Percentiles rank a stretch among this genome's conserved stretches.
These are phyloP conservation scores for Ajuga chamaepitys DNA, from an alignment of 257 asterid genomes.

Conservation along the genomic window DNA sequence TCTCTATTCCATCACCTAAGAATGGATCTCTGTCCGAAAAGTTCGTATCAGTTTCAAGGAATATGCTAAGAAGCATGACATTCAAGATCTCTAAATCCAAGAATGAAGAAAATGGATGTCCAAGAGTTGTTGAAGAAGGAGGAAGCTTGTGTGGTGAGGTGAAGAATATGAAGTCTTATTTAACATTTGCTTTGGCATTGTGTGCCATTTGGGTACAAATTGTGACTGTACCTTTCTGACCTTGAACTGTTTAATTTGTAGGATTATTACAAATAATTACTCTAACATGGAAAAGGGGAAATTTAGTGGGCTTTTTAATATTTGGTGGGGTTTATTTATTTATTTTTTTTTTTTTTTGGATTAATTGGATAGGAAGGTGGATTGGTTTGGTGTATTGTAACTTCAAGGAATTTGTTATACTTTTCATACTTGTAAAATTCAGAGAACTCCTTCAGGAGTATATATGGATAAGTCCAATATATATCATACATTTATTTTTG, in stretches of 20 bases:
- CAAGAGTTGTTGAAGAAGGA: slow-evolving; percentile 13
- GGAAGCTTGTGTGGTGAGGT: slow-evolving; percentile 18
- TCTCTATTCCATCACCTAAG: not conserved
- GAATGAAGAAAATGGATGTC: not conserved
- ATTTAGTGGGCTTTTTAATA: slow-evolving; percentile 1
- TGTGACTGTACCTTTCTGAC: slow-evolving; percentile 17
- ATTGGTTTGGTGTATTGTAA: slow-evolving; percentile 14
- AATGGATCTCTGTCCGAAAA: slow-evolving; percentile 1
- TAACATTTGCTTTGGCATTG: slow-evolving; percentile 36
- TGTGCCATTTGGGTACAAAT: slow-evolving; percentile 36
- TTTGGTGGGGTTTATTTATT: not conserved
- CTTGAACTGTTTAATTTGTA: slow-evolving; percentile 4
- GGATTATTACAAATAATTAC: not conserved
- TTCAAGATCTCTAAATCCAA: slow-evolving; percentile 5
- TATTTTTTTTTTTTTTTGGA: not conserved
- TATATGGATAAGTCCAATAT: not conserved
- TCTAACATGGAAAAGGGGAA: slow-evolving; percentile 14
- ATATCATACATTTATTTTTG: too few relatives aligned
- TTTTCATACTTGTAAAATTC: slow-evolving; percentile 17
- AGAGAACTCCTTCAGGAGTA: slow-evolving; percentile 10
- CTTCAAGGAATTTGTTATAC: slow-evolving; percentile 15
- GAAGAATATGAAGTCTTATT: slow-evolving; percentile 27
- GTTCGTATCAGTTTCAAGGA: slow-evolving; percentile 12
- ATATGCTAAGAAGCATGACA: not conserved
- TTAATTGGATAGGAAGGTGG: slow-evolving; percentile 5